Base-by-base conservation (phyloP, 2,329 filamentous ascomycete genomes). In the Fusarium subtropicale region DNA sequence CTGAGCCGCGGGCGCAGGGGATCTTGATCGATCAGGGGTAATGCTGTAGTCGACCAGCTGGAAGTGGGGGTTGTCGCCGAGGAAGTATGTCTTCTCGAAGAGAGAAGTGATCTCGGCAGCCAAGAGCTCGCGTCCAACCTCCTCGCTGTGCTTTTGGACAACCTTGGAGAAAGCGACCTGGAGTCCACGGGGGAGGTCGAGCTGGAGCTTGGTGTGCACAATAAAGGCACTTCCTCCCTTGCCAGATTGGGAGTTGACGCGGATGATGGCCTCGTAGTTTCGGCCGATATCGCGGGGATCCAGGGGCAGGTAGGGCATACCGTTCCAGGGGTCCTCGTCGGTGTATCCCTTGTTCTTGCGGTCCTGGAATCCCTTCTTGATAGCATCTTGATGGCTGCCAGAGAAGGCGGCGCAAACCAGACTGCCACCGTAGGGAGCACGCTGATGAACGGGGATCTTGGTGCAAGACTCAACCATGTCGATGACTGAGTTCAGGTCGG, bases 191-290 rank as follows among this genome's bases (percentile, higher is more conserved):
- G 96, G 96, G 53, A 98, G 88, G 79, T 98, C 96, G 75, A 98
- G 91, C 76, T 96, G 89, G 66, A 98, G 88, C 76, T 93, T 91
- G 73, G 92, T 91, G 77, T 94, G 90, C 77, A 98, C 94, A 77
- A 98, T 92, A 92, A 93, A 98, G 52, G 95, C 94, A 64, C 93
- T 91, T 74, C 96, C 96, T 66, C 95, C 95, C 83, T 99, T 98
- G 71, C 95, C 95, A 74, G 90, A 93, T 79, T 98, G 95, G 20
- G 93, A 97, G 85, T 98, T 99, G 87, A 98, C 95, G 64, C 95
- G 92, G 78, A 98, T 98, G 77, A 98, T 92, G 62, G 95, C 95
- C 81, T 98, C 94, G 87, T 98, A 98, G n/a, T 91, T 97, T 60
- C 95, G 90, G 52, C 95, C 95, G 69, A 98, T 97, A 76, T 98